phyloP scores from a whole-genome alignment of 257 asterid species.

The Plectranthus barbatus region DNA sequence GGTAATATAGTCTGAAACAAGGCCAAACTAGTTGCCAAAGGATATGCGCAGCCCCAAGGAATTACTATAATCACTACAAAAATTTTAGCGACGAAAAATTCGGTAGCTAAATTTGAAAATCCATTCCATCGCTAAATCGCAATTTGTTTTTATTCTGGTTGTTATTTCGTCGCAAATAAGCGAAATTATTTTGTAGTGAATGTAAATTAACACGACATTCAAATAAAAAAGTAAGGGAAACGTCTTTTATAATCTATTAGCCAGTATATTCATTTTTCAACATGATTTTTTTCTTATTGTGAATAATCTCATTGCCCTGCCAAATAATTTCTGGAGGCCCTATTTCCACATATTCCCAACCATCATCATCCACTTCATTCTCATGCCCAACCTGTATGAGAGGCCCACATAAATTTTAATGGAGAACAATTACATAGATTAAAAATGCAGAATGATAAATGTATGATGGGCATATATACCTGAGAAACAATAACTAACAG shows the following conservation, averaged over 20 bases:
- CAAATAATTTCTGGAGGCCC: slow-evolving; percentile 97
- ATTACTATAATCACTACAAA: too few relatives aligned
- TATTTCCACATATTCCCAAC: slow-evolving; percentile 87
- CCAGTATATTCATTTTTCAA: slow-evolving; percentile 57
- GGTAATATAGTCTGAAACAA: too few relatives aligned
- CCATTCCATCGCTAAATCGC: too few relatives aligned
- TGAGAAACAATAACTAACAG: background rate
- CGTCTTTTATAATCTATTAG: slow-evolving; percentile 37
- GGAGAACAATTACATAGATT: background rate
- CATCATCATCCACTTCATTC: slow-evolving; percentile 47
- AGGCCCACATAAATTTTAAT: background rate
- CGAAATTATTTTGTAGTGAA: too few relatives aligned
- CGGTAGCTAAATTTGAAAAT: too few relatives aligned
- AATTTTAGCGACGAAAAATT: too few relatives aligned
- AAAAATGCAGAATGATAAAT: background rate
- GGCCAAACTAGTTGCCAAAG: too few relatives aligned
- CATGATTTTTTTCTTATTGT: slow-evolving; percentile 72
- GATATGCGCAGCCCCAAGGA: too few relatives aligned
- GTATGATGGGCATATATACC: background rate
- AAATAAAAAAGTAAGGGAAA: slow-evolving; percentile 20
- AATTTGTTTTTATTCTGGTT: too few relatives aligned
- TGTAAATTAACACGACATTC: background rate
- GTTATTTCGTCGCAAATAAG: too few relatives aligned
- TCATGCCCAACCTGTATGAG: slow-evolving; percentile 40
- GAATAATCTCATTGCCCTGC: slow-evolving; percentile 96